Conservation (phyloP, 306 rosid genomes). For the Medicago arabica region DNA sequence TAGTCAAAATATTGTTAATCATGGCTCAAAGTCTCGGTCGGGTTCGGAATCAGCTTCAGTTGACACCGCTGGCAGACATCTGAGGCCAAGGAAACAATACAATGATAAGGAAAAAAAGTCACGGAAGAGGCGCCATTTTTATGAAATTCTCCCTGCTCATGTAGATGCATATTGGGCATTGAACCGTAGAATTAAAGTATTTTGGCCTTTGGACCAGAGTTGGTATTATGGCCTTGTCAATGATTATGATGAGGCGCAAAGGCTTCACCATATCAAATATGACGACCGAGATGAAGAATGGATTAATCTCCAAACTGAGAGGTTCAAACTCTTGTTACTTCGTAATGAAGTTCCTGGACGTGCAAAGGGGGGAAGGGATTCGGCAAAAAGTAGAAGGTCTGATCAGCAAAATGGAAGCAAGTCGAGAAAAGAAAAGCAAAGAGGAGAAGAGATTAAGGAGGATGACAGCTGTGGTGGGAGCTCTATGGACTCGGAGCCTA, state of each 20-base stretch:
- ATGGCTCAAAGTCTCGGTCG: slow-evolving; percentile 53
- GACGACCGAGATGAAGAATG: slow-evolving; percentile 97
- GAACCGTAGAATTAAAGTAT: slow-evolving; percentile 78
- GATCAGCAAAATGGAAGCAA: slow-evolving; percentile 56
- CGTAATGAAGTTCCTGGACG: slow-evolving; percentile 90
- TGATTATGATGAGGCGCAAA: slow-evolving; percentile 64
- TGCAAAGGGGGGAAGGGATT: slow-evolving; percentile 48
- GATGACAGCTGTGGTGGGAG: slow-evolving; percentile 65
- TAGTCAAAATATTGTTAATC: slow-evolving; percentile 55
- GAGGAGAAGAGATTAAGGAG: slow-evolving; percentile 42
- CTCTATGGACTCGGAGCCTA: slow-evolving; percentile 88
- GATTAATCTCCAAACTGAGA: slow-evolving; percentile 87
- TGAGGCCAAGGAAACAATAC: slow-evolving; percentile 83
- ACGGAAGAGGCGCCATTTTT: slow-evolving; percentile 90
- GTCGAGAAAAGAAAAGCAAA: slow-evolving; percentile 58
- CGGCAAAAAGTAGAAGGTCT: slow-evolving; percentile 45
- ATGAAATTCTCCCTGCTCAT: slow-evolving; percentile 70
- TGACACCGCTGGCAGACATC: slow-evolving; percentile 71
- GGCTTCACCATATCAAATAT: slow-evolving; percentile 86
- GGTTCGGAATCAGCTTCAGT: slow-evolving; percentile 74
- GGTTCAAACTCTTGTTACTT: slow-evolving; percentile 87
- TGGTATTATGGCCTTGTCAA: slow-evolving; percentile 91
- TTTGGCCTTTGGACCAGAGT: slow-evolving; percentile 96
- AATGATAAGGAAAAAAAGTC: slow-evolving; percentile 58
- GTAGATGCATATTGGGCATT: slow-evolving; percentile 78